Evolutionary conservation across 192 early-diverging fungal species (phyloP), one percentile per base, ranked within the genome.

Genomic region (Neocallimastix lanati): DNA sequence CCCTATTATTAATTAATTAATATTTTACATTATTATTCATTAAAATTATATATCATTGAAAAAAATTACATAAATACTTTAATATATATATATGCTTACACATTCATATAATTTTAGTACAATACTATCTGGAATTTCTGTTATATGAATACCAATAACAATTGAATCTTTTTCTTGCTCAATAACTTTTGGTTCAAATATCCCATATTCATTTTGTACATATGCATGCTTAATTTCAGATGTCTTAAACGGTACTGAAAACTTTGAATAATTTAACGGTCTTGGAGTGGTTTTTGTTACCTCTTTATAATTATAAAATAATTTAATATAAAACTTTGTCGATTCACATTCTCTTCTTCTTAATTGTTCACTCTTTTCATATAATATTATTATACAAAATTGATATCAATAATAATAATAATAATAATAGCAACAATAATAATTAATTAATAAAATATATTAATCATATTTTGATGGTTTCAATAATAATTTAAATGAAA

Each of bases 221-320:
- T 28, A 27, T 2, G 28, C 67, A 3, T 30, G 28, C 15, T 76
- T 21, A 15, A 84, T 82, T 29, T 85, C 81, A 28, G 86, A 77
- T 28, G 82, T 84, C 25, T 80, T 82, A 81, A 88, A 87, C 28
- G 77, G 79, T 28, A 82, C 78, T 0, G 37, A 40, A 80, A 88
- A 89, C 16, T 76, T 40, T 35, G 78, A 77, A 77, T 82, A 77
- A 36, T 86, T 81, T 12, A 89, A 28, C 0, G 81, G 78, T 36
- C 77, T 80, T 28, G 85, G 83, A 28, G 79, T 38, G 18, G 86
- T 89, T 18, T 83, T 79, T 28, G 85, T 88, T 2, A 89, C 80
- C 80, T 83, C 83, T 78, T 85, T 87, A 50, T 80, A 79, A 76
- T 89, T 88, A 79, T 87, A 87, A 27, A 79, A 84, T 27, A 89